Conservation (phyloP, 2,329 filamentous ascomycete species). For the Dactylellina leptospora region DNA sequence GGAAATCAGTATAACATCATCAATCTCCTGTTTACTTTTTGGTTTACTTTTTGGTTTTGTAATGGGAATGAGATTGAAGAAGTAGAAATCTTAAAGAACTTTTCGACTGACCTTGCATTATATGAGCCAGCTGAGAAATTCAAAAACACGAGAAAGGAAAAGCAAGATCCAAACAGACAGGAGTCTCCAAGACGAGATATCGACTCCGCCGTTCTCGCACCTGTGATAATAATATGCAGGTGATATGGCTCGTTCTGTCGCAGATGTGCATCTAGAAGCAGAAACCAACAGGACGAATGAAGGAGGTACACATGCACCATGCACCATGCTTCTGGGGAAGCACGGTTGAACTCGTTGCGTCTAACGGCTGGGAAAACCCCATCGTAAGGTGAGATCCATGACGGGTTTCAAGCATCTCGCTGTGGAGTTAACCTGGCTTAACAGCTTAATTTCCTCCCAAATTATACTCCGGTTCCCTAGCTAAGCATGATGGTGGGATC, state of each 20-base stretch:
- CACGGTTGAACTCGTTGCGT: not conserved
- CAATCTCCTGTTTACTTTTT: slow-evolving; percentile 8
- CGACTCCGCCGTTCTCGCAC: not conserved
- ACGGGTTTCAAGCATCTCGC: slow-evolving; percentile 10
- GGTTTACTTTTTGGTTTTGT: slow-evolving; percentile 26
- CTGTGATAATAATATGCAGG: slow-evolving; percentile 45
- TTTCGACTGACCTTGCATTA: slow-evolving; percentile 29
- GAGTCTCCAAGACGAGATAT: slow-evolving; percentile 27
- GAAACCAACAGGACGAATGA: slow-evolving; percentile 29
- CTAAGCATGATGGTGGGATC: too few relatives aligned
- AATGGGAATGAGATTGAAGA: slow-evolving; percentile 13
- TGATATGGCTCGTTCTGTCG: slow-evolving; percentile 49
- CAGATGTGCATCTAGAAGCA: slow-evolving; percentile 43
- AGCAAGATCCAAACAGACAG: slow-evolving; percentile 36
- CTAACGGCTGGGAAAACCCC: slow-evolving; percentile 15
- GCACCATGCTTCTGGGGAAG: slow-evolving; percentile 37
- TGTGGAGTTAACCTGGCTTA: slow-evolving; percentile 26
- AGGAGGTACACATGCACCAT: slow-evolving; percentile 49
- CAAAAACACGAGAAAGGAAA: not conserved
- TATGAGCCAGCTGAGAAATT: slow-evolving; percentile 35
- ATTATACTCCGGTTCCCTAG: slow-evolving; percentile 12
- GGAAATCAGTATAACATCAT: not conserved
- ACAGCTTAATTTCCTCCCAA: not conserved
- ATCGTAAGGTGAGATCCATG: slow-evolving; percentile 22
- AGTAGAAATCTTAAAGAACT: too few relatives aligned